Conservation (phyloP, 2,329 filamentous ascomycete genomes). For the Ophiostoma montium region DNA sequence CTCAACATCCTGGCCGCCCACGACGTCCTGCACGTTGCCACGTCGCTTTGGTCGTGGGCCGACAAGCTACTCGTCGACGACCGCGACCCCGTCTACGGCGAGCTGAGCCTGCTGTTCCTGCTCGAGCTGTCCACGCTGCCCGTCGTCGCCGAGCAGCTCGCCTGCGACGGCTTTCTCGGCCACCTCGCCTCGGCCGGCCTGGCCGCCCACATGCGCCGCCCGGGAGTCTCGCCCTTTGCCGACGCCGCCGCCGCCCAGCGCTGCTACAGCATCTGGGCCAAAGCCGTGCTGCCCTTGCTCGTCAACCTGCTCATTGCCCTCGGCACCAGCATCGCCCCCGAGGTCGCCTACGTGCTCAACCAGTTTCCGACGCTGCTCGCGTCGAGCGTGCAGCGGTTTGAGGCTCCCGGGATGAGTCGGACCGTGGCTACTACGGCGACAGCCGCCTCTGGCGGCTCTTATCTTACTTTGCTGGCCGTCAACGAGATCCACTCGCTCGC, state of each 20-base stretch:
- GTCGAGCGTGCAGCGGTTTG: constrained; percentile 59
- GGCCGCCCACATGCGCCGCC: constrained; percentile 59
- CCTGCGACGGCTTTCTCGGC: constrained; percentile 69
- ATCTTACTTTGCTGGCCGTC: constrained; percentile 59
- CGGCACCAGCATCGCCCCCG: constrained; percentile 65
- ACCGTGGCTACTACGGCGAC: constrained; percentile 16
- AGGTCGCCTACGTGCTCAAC: constrained; percentile 77
- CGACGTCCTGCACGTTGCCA: constrained; percentile 65
- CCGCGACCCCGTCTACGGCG: constrained; percentile 75
- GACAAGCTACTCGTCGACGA: constrained; percentile 58
- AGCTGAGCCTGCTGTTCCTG: constrained; percentile 79
- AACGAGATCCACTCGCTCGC: constrained; percentile 69
- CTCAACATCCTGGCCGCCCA: constrained; percentile 56
- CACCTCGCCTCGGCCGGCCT: constrained; percentile 69
- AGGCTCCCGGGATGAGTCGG: constrained; percentile 41
- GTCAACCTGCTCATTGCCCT: constrained; percentile 78
- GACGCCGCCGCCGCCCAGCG: constrained; percentile 52
- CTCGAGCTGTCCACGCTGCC: constrained; percentile 75
- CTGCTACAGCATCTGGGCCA: constrained; percentile 80
- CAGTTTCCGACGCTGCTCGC: constrained; percentile 70
- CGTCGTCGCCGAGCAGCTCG: constrained; percentile 74
- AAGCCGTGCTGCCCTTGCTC: constrained; percentile 73
- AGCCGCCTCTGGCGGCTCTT: constrained; percentile 23
- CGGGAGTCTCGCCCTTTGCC: constrained; percentile 64
- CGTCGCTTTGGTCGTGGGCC: constrained; percentile 85